Conservation (phyloP, 148 eudicot species). For the Diospyros kaki region DNA sequence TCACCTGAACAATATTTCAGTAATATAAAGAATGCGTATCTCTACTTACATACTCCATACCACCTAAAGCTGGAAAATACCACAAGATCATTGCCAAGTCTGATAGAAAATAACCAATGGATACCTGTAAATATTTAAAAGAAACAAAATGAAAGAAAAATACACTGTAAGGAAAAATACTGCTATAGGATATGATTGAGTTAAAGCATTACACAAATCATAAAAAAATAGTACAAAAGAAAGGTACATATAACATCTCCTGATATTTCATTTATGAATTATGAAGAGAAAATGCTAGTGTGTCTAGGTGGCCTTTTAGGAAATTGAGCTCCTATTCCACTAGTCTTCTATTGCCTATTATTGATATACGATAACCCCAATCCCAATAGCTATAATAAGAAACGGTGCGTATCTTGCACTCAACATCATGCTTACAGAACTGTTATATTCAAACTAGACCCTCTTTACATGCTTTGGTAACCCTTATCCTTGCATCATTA, state of each 20-base stretch:
- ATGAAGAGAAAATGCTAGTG: neutral
- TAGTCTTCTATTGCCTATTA: too few species aligned
- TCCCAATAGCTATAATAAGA: too few species aligned
- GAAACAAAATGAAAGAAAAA: neutral
- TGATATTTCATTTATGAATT: neutral
- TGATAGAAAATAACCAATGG: conserved; percentile 85
- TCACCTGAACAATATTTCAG: neutral
- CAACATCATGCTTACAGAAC: too few species aligned
- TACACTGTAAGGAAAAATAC: neutral
- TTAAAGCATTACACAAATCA: neutral
- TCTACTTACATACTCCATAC: conserved; percentile 84
- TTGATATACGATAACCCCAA: too few species aligned
- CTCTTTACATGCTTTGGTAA: neutral
- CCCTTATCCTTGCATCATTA: neutral
- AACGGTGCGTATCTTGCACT: too few species aligned
- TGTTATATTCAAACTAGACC: neutral
- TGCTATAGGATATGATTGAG: neutral
- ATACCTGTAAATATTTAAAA: conserved; percentile 45
- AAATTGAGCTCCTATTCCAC: too few species aligned
- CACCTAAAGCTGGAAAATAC: conserved; percentile 84
- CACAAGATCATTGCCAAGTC: conserved; percentile 87
- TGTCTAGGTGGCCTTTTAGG: too few species aligned
- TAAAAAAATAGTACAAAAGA: neutral
- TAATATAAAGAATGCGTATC: neutral
- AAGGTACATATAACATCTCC: neutral